phyloP scores from a whole-genome alignment of 441 rosid genomes.

The Corymbia calophylla region DNA sequence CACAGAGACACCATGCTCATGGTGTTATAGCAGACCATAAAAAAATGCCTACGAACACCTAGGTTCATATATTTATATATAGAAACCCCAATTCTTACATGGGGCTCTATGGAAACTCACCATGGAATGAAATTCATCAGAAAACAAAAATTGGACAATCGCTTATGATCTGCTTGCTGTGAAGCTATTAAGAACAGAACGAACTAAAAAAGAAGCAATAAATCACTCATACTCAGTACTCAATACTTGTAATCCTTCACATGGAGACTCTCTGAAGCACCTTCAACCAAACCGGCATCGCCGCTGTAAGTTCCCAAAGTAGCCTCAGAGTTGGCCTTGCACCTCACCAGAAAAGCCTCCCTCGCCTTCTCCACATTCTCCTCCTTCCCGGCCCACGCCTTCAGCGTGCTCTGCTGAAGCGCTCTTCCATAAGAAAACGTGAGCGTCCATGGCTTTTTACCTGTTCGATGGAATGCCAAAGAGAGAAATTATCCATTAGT shows the following conservation, averaged over 20 bases:
- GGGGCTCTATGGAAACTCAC: background rate
- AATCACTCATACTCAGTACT: background rate
- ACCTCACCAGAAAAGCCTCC: background rate
- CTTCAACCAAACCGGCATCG: background rate
- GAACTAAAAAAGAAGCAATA: background rate
- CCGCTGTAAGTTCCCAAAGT: conserved; percentile 5
- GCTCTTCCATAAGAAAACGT: conserved; percentile 6
- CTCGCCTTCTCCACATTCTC: conserved; percentile 1
- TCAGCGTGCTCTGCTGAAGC: conserved; percentile 12
- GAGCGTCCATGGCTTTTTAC: conserved; percentile 5
- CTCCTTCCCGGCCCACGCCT: conserved; percentile 7
- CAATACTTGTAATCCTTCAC: conserved; percentile 9
- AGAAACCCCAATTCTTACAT: background rate
- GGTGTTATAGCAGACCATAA: background rate
- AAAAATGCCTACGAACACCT: background rate
- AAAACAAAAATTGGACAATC: background rate
- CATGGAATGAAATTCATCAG: background rate
- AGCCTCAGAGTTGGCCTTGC: conserved; percentile 13
- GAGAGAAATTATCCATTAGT: background rate
- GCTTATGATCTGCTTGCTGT: background rate
- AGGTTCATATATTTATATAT: background rate
- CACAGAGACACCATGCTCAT: background rate
- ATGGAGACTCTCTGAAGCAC: conserved; percentile 11
- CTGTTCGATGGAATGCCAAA: background rate
- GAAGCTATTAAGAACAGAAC: background rate